Evolutionary conservation across 2,329 filamentous ascomycete species (phyloP), one percentile per base, ranked within the genome.

Genomic region (Drechslerella dactyloides): DNA sequence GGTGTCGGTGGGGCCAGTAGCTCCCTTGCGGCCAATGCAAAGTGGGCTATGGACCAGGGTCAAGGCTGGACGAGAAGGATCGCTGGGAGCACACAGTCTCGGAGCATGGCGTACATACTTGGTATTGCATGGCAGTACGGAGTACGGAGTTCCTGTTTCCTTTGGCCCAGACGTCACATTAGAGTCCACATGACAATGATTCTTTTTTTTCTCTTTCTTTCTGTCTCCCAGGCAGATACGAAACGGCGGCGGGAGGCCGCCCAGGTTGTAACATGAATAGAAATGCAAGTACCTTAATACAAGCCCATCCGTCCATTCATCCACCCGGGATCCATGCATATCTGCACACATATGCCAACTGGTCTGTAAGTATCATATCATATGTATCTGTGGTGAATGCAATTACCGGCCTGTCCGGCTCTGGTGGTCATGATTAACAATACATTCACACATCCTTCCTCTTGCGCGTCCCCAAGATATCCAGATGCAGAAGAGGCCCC

Each of bases 1-100:
- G 23, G 58, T 23, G 15, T 5, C 19, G 17, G 44, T 48, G 59
- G 35, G 48, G 48, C 54, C 19, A 62, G 44, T 33, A 35, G 24
- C 50, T 21, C 37, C 50, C 52, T 44, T 48, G 35, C 44, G 52
- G 54, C 57, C 64, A 69, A 69, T 69, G 44, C 44, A 13, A 48
- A 48, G 19, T 19, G 44, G 53, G 53, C 53, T 50, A 51, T 40
- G 21, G 66, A 44, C 68, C 37, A 61, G 68, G 60, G 60, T 51
- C 33, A 46, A 72, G 52, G 60, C 68, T 61, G 33, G 68, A 72
- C 65, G 56, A 65, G 60, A 56, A 65, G 68, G 60, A 72, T 72
- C 68, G 51, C 55, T 51, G 46, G 51, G n/a, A 62, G 57, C 68
- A 59, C 60, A 72, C 60, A 40, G 46, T 56, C 57, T 46, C 35